Base-by-base conservation (phyloP, 371 early-diverging fungal species). In the Ordospora colligata region DNA sequence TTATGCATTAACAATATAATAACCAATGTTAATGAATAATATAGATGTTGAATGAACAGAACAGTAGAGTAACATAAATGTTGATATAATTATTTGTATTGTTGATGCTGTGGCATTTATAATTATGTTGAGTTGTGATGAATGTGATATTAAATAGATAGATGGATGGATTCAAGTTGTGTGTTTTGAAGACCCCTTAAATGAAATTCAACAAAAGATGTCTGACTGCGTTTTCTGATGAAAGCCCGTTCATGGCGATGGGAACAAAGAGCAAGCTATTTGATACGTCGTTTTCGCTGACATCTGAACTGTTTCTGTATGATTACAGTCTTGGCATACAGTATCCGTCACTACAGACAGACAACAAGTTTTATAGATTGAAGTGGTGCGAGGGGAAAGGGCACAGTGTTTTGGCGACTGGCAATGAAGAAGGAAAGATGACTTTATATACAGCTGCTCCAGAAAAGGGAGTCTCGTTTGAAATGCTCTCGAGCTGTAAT, bases 221-320 rank as follows among this genome's bases (percentile, higher is more conserved):
- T 54, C 47, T 84, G 27, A 67, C 80, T 12, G 76, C 79, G 25
- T 84, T 84, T 67, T 69, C 78, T 49, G 68, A 49, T 25, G 67
- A 43, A 12, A 66, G 70, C 17, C 83, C 83, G 8, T 58, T 76
- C n/a, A 64, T 79, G 17, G 85, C 82, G 25, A 58, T 83, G 49
- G 85, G 80, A 45, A 84, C 82, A 14, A 85, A 83, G 68, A 73
- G 83, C 37, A 85, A 83, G 69, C 70, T 83, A 22, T 80, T 85
- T 54, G 84, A 85, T 66, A 62, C 81, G 8, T 78, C 78, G 27
- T 85, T 83, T 63, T 82, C 83, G 8, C 64, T 75, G 7, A 73
- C 69, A 2, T 77, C 80, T 12, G 80, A 83, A 58, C 45, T 85
- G 17, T 62, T 80, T 44, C 52, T 85, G 17, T 51, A 63, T 51